A percentile compares a stretch with the other conserved stretches of the same genome.
Conservation (phyloP, 139 green algal species). For the Asterochloris erici region DNA sequence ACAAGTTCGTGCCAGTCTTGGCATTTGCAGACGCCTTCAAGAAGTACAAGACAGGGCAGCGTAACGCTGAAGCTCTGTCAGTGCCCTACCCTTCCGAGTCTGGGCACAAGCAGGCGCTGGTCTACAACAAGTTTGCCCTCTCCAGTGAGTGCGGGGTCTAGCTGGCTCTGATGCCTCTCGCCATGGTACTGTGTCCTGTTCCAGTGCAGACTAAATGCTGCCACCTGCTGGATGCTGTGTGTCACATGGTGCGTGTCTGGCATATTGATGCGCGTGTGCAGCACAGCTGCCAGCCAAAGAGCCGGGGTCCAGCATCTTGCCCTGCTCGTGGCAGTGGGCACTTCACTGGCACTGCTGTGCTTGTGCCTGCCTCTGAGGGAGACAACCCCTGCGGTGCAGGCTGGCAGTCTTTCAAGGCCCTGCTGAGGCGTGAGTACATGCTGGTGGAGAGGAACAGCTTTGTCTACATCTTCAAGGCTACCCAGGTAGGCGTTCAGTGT, state of each 20-base stretch:
- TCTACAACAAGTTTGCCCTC: constrained; percentile 22
- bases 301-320: background rate
- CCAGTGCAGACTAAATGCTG: background rate
- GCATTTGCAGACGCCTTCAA: constrained; percentile 30
- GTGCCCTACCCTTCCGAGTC: constrained; percentile 12
- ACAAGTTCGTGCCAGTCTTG: constrained; percentile 29
- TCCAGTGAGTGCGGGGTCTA: background rate
- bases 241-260: background rate
- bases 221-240: background rate
- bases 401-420: constrained; percentile 30
- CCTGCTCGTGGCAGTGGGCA: background rate
- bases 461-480: constrained; percentile 40
- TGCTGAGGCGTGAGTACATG: constrained; percentile 35
- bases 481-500: constrained; percentile 17
- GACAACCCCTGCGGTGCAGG: background rate
- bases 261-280: background rate
- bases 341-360: background rate
- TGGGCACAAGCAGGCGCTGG: constrained; percentile 22
- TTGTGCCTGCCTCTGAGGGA: background rate
- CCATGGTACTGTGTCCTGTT: background rate
- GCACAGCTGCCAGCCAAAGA: background rate
- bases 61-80: background rate
- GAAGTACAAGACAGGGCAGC: constrained; percentile 4
- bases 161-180: background rate
- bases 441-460: constrained; percentile 53